These are phyloP conservation scores for Paspalum notatum DNA, from an alignment of 176 grass and related monocot species.

Conservation along the genomic window DNA sequence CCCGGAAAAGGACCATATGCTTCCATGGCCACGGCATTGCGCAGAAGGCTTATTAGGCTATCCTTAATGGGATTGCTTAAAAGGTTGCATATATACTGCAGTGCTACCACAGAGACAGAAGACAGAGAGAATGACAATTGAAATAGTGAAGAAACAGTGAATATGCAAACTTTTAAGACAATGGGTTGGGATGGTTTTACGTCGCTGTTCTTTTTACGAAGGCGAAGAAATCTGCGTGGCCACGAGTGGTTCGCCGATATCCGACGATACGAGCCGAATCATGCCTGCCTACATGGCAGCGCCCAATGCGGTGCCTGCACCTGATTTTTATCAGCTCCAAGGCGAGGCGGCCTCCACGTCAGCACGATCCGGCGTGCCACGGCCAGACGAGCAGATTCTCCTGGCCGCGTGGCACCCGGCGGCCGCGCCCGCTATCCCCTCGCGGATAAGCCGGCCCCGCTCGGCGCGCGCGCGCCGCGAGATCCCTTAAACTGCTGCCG, in stretches of 20 bases:
- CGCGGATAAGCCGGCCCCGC: constrained; percentile 66
- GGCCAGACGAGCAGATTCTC: constrained; percentile 68
- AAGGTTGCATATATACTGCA: too few relatives aligned
- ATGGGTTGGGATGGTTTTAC: too few relatives aligned
- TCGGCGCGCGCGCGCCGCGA: constrained; percentile 29
- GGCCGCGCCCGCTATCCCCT: constrained; percentile 42
- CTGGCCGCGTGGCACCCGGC: constrained; percentile 63
- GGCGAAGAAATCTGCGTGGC: neutral
- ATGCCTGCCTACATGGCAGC: constrained; percentile 6
- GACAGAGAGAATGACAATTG: too few relatives aligned
- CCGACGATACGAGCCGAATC: neutral
- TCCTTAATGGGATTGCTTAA: too few relatives aligned
- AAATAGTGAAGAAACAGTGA: too few relatives aligned
- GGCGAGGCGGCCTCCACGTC: constrained; percentile 47
- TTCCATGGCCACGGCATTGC: too few relatives aligned
- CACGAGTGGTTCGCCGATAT: neutral
- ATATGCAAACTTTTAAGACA: too few relatives aligned
- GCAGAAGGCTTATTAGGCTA: too few relatives aligned
- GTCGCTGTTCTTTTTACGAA: neutral
- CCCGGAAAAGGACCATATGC: too few relatives aligned
- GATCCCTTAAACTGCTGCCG: constrained; percentile 65
- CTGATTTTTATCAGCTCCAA: constrained; percentile 41
- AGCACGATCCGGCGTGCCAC: constrained; percentile 40
- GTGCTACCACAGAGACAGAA: too few relatives aligned
- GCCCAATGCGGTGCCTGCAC: constrained; percentile 22